Evolutionary conservation across 805 yeast genomes (phyloP), one percentile per base, ranked within the genome.

Genomic region (Yarrowia keelungensis): DNA sequence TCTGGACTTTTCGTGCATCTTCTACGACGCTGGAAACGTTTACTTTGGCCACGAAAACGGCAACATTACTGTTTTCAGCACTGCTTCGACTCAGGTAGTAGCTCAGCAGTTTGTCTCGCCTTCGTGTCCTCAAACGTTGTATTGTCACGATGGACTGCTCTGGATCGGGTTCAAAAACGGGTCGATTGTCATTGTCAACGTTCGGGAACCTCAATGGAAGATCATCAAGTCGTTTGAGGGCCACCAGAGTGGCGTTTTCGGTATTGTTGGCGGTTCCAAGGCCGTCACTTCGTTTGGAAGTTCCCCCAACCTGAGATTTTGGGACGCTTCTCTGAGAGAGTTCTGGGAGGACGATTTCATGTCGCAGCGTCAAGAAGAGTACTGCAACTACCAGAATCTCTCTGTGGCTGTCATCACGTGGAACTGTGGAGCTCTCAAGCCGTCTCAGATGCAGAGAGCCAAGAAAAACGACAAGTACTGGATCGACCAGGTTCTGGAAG

Each of bases 21-120:
- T 78, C 1, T 22, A 54, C 54, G 71, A 45, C 22, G 72, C 74
- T 1, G 79, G 76, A 26, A 46, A 69, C 32, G 77, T 77, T 1
- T 79, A 75, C 58, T 76, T 79, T 69, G 83, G 83, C 14, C 82
- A 79, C 45, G 80, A 80, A 15, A 80, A 79, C 68, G 82, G 82
- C 5, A 72, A 76, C 42, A 72, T 80, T 19, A 70, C 80, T 0
- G 67, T 62, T 11, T 75, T 78, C 8, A 76, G 72, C 68, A 73
- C 77, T 3, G 67, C 70, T 3, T 41, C 77, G 0, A 53, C 68
- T 43, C 61, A 72, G 62, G 64, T 73, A 3, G 78, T 77, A 15
- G 67, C 75, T 8, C 75, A 78, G 22, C 73, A 74, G 41, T 74
- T 79, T 32, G 76, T 71, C 9, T 73, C 76, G 12, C 75, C 81